Base-by-base conservation (phyloP, 2,329 filamentous ascomycete genomes). In the Aspergillus sp. region DNA sequence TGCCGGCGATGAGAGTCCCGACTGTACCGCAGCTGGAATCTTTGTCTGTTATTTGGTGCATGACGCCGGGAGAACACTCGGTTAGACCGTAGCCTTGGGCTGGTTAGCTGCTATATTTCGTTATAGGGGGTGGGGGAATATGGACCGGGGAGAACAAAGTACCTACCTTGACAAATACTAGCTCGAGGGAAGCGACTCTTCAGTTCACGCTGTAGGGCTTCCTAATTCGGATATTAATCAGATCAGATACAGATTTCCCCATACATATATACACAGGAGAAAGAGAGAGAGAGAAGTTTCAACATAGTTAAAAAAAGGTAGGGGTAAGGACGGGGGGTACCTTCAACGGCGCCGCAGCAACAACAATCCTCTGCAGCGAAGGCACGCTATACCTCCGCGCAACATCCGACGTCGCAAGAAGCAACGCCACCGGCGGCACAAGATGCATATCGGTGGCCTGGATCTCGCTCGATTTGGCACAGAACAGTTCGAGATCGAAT, bases 101-200 rank as follows among this genome's bases (percentile, higher is more conserved):
- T 24, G 18, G 18, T 30, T 24, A 15, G 9, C 8, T 30, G 11
- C 41, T 38, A n/a, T 4, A 48, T 30, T 30, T 30, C 8, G 9
- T 9, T 30, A 30, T 30, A 11, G 24, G 38, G n/a, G 36, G 11
- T 30, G 4, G 24, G 38, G n/a, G 36, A 39, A 39, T n/a, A 15
- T 15, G 17, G 36, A 4, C 36, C 17, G 9, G 36, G 36, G 8
- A 13, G 34, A 5, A 58, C 52, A 9, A 26, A 8, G 2, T 24
- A 63, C 62, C 62, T 24, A 63, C 62, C 62, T 61, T 64, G 62
- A 26, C 59, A 62, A 24, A 64, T 56, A 38, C 57, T 62, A 6
- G 57, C 55, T 47, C 57, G 43, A 4, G 61, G 62, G 32, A 65
- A 53, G 18, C 56, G 50, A 34, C 61, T 62, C 26, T 65, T 65